phyloP scores from a whole-genome alignment of 176 grass and related monocot species.

The Panicum miliaceum region DNA sequence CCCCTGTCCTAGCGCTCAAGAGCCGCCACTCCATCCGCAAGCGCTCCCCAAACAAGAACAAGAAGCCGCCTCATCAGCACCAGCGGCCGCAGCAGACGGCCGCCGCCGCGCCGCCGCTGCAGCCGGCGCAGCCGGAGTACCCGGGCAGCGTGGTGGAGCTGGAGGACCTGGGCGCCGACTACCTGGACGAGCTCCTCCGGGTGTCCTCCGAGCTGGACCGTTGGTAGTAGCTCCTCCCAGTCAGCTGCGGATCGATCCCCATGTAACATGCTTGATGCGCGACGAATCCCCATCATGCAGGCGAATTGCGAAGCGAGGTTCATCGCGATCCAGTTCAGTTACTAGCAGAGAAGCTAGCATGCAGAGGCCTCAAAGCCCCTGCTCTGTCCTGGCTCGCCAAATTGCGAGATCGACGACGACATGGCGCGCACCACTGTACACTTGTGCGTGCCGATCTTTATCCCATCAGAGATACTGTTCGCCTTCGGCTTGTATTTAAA shows the following conservation, averaged over 20 bases:
- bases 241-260: background rate
- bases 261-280: background rate
- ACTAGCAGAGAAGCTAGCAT: no score
- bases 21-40: slow-evolving; percentile 69
- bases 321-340: background rate
- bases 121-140: background rate
- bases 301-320: background rate
- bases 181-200: slow-evolving; percentile 80
- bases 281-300: background rate
- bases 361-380: background rate
- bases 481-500: background rate
- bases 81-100: background rate
- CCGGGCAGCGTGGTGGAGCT: slow-evolving; percentile 58
- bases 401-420: slow-evolving; percentile 9
- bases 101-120: background rate
- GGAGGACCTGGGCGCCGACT: slow-evolving; percentile 76
- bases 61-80: background rate
- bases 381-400: background rate
- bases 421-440: background rate
- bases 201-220: slow-evolving; percentile 32
- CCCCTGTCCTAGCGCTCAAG: slow-evolving; percentile 75
- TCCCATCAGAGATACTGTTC: background rate
- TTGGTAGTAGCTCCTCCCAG: background rate
- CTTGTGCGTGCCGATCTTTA: background rate
- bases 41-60: slow-evolving; percentile 54